phyloP scores from a whole-genome alignment of 2,329 filamentous ascomycete species.

The Colletotrichum tabaci region DNA sequence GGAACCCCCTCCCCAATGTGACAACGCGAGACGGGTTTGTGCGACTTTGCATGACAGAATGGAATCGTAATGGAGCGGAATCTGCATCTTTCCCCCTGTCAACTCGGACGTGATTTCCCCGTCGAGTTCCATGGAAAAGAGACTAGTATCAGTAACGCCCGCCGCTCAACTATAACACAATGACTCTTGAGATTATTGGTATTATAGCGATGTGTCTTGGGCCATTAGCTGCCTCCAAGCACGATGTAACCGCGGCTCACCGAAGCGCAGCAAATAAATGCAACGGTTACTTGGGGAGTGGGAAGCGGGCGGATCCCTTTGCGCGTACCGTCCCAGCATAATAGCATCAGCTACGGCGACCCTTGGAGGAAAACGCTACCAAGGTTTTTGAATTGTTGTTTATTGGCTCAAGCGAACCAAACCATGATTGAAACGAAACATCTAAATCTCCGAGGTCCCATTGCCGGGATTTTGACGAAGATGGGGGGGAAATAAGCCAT shows the following conservation, averaged over 20 bases:
- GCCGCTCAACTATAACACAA: background rate
- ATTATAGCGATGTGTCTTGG: conserved; percentile 14
- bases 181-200: conserved; percentile 21
- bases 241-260: conserved; percentile 36
- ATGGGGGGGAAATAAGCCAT: background rate
- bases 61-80: background rate
- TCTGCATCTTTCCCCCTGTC: background rate
- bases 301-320: conserved; percentile 11
- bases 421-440: conserved; percentile 34
- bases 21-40: background rate
- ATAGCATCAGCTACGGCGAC: background rate
- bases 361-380: conserved; percentile 1
- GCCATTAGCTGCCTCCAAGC: conserved; percentile 11
- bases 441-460: conserved; percentile 35
- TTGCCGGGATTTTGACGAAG: conserved; percentile 21
- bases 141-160: background rate
- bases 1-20: background rate
- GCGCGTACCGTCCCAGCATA: conserved; percentile 1
- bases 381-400: too few relatives aligned
- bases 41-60: background rate
- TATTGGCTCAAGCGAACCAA: background rate
- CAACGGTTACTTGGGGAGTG: conserved; percentile 7
- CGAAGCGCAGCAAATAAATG: conserved; percentile 22
- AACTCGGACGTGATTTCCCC: background rate
- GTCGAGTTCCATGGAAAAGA: too few relatives aligned